Evolutionary conservation across 257 asterid genomes (phyloP).

Genomic region (Dorcoceras hygrometricum): DNA sequence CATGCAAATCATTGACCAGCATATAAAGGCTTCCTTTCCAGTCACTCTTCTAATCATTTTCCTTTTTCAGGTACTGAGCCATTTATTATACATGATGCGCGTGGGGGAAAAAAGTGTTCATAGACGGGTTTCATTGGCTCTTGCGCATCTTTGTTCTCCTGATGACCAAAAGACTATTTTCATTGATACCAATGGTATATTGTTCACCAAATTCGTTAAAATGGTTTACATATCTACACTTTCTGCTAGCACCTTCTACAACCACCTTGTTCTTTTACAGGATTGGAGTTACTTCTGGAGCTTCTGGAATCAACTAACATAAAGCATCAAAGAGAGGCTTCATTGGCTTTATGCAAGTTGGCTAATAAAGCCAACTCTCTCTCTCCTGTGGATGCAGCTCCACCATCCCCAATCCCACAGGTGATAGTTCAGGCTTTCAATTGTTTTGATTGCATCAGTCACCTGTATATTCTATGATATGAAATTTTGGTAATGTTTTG

Average conservation of each 20-base stretch:
- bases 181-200: constrained; percentile 70
- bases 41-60: constrained; percentile 8
- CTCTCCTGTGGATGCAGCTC: constrained; percentile 92
- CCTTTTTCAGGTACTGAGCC: constrained; percentile 68
- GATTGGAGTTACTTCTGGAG: constrained; percentile 79
- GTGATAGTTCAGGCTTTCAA: constrained; percentile 31
- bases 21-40: background rate
- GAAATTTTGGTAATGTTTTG: constrained; percentile 5
- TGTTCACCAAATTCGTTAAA: constrained; percentile 13
- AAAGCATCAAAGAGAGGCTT: constrained; percentile 71
- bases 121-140: constrained; percentile 86
- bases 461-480: background rate
- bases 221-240: constrained; percentile 11
- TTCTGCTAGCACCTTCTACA: constrained; percentile 18
- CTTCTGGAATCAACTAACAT: constrained; percentile 63
- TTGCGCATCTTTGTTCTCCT: constrained; percentile 90
- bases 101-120: constrained; percentile 68
- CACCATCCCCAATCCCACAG: constrained; percentile 95
- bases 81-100: constrained; percentile 86
- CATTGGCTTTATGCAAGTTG: constrained; percentile 77
- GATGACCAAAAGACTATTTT: constrained; percentile 82
- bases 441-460: constrained; percentile 15
- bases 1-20: background rate
- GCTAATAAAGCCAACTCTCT: constrained; percentile 77
- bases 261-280: constrained; percentile 39